Conservation (phyloP, 495 filamentous ascomycete genomes). For the Neurospora sp. region DNA sequence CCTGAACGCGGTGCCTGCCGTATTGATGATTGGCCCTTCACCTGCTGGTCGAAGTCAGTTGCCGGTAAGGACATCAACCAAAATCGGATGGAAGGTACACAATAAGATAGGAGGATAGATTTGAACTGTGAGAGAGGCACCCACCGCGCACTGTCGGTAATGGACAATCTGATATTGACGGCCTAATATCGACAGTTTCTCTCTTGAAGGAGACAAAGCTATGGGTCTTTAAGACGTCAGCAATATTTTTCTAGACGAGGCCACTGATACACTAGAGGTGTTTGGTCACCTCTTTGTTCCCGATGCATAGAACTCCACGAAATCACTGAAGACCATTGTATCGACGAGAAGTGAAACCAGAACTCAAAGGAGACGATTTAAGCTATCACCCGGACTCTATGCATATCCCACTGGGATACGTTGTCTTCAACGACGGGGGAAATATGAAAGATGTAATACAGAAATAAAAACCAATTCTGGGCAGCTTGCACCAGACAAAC, state of each 20-base stretch:
- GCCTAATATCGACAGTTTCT: too few species aligned
- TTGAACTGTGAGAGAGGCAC: background rate
- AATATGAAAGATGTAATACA: background rate
- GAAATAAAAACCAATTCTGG: background rate
- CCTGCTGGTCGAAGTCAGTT: background rate
- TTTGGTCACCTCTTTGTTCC: too few species aligned
- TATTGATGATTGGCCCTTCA: background rate
- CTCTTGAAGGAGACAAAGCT: too few species aligned
- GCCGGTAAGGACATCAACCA: background rate
- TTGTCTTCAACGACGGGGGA: rapidly evolving
- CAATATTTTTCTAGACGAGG: too few species aligned
- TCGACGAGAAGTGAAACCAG: too few species aligned
- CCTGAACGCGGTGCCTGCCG: background rate
- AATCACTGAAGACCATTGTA: too few species aligned
- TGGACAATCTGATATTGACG: too few species aligned
- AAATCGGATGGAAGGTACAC: background rate
- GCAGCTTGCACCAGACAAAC: background rate
- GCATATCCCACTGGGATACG: background rate
- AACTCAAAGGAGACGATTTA: background rate
- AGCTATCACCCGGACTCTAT: background rate
- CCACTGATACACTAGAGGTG: too few species aligned
- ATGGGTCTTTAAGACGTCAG: too few species aligned
- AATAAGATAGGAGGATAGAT: background rate
- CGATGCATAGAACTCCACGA: too few species aligned
- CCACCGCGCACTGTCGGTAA: too few species aligned